Base-by-base conservation (phyloP, 164 flowering plant species). In the Buxus sempervirens region DNA sequence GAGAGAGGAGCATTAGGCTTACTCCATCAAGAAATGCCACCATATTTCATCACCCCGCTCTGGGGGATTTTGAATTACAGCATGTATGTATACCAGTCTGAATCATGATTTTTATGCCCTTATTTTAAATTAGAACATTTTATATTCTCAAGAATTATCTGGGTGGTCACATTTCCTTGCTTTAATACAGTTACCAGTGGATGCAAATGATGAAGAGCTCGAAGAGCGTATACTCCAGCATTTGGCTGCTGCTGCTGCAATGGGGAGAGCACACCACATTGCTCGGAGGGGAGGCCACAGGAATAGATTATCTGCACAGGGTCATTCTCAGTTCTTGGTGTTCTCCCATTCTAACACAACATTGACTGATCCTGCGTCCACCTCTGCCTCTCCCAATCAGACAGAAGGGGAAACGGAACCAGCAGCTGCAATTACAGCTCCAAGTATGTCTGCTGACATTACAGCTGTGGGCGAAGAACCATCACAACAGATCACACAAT, bases 321-420 rank as follows among this genome's bases (percentile, higher is more conserved):
- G 86, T 23, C 89, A 86, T 60, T 89, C 88, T n/a, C 96, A 83
- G 69, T 90, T 79, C 73, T 68, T 88, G 75, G 85, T 85, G 57
- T 83, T 87, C 61, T 84, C 83, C 20, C 90, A 85, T 78, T 82
- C 87, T 27, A 84, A 81, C 81, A 67, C 81, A 53, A 70, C 85
- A 65, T 59, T 85, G 41, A 28, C 73, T 32, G 75, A 75, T 55
- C 71, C 84, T 32, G 38, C 38, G 5, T 32, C 7, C 7, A 7
- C 38, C 38, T 32, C 38, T 58, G 76, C 68, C 19, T 65, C 84
- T 71, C 73, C 81, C 22, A 60, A 75, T 66, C 78, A 72, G 38
- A 70, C 72, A 65, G 83, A 72, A 63, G 66, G 74, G 64, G 85
- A 64, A 49, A 84, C 67, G 67, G 83, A 76, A 66, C 75, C 86